A percentile compares a stretch with the other conserved stretches of the same genome.
Conservation (phyloP, 1,284 basidiomycete species). For the Trametes pubescens region DNA sequence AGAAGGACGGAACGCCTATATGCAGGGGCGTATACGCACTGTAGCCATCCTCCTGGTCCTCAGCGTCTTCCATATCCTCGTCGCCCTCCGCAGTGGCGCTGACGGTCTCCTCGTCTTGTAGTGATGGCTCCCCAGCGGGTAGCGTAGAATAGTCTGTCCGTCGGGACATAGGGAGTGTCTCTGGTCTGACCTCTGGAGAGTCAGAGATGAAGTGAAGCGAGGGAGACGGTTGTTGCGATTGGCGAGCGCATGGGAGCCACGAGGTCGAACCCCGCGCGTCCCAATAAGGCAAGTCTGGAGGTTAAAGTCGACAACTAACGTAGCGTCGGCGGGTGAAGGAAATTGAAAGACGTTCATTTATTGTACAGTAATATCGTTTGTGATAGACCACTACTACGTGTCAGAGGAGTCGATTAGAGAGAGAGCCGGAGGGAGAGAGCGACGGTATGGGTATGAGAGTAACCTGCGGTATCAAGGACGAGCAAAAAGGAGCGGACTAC, state of each 20-base stretch:
- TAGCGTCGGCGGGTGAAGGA: not conserved
- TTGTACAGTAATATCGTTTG: no score
- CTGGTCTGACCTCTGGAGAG: slow-evolving; percentile 6
- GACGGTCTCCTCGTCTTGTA: slow-evolving; percentile 41
- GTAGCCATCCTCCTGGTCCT: slow-evolving; percentile 45
- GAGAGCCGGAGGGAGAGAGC: not conserved
- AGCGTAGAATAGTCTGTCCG: slow-evolving; percentile 32
- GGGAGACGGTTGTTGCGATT: slow-evolving; percentile 31
- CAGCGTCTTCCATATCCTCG: slow-evolving; percentile 46
- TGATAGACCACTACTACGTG: not conserved
- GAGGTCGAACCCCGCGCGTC: slow-evolving; percentile 33
- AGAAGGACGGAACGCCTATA: slow-evolving; percentile 2
- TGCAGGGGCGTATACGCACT: slow-evolving; percentile 38
- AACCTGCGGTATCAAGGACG: not conserved
- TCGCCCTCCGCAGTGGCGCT: slow-evolving; percentile 44
- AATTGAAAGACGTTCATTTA: no score
- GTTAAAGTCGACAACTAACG: slow-evolving; percentile 1
- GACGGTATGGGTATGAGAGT: not conserved
- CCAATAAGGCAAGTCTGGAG: slow-evolving; percentile 30
- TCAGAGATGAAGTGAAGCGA: slow-evolving; percentile 19
- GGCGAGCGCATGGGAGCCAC: slow-evolving; percentile 41
- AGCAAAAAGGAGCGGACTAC: not conserved
- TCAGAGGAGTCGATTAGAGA: not conserved
- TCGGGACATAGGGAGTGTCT: slow-evolving; percentile 37
- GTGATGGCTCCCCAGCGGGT: slow-evolving; percentile 27